Percentiles rank a stretch among this genome's conserved stretches.
Evolutionary conservation across 768 basidiomycete genomes (phyloP).

Genomic region (Coprinopsis strossmayeri): DNA sequence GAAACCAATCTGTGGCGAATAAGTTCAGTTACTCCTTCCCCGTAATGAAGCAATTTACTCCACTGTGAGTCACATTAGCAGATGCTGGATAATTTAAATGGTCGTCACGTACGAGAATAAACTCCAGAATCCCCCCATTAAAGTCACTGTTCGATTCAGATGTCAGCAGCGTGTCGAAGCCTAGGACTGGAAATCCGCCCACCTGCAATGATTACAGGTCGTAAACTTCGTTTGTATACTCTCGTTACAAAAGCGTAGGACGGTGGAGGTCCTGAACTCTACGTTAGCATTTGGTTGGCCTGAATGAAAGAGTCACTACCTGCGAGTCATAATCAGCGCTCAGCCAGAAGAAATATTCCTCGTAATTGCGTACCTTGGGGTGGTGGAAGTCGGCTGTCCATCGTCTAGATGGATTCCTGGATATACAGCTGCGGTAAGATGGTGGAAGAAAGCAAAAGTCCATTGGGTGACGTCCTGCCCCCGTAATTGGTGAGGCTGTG

Average conservation of each 20-base stretch:
- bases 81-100: background rate
- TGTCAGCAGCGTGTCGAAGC: background rate
- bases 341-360: background rate
- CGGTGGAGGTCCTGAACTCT: slow-evolving; percentile 38
- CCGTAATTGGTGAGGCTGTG: no score
- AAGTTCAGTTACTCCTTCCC: no score
- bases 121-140: slow-evolving; percentile 51
- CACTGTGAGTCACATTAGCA: slow-evolving; percentile 17
- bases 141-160: slow-evolving; percentile 36
- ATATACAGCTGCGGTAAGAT: background rate
- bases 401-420: background rate
- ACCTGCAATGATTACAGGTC: slow-evolving; percentile 54
- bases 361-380: background rate
- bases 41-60: slow-evolving; percentile 20
- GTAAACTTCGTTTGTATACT: slow-evolving; percentile 49
- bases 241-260: slow-evolving; percentile 54
- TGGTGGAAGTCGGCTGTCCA: slow-evolving; percentile 1
- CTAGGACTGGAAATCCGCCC: slow-evolving; percentile 4
- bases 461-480: background rate
- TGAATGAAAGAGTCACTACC: background rate
- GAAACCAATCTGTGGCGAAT: slow-evolving; percentile 53
- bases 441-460: no score
- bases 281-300: background rate
- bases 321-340: background rate
- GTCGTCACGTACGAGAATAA: slow-evolving; percentile 51